Conservation (phyloP, 768 basidiomycete genomes). For the Agrocybe chaxingu region DNA sequence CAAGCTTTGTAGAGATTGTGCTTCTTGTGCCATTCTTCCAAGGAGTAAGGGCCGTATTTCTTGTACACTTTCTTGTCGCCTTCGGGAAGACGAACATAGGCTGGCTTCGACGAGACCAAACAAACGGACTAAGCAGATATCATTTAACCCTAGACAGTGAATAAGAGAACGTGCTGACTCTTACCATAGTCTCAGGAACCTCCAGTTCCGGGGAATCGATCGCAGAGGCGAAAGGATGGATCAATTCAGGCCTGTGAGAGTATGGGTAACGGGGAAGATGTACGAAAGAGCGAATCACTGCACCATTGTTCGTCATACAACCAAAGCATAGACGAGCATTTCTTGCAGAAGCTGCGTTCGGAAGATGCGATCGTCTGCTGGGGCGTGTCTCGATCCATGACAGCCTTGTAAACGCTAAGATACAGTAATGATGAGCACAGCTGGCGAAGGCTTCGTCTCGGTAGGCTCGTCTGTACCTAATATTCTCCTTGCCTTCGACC, state of each 20-base stretch:
- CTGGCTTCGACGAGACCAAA: slow-evolving; percentile 48
- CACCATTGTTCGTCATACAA: slow-evolving; percentile 55
- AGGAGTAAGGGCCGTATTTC: slow-evolving; percentile 38
- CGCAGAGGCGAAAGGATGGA: slow-evolving; percentile 68
- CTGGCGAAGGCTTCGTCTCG: not conserved
- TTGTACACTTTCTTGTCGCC: slow-evolving; percentile 47
- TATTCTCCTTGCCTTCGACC: slow-evolving; percentile 50
- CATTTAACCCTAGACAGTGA: not conserved
- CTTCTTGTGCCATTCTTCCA: slow-evolving; percentile 63
- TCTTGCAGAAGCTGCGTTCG: slow-evolving; percentile 61
- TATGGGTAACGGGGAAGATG: not conserved
- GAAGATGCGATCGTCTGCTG: slow-evolving; percentile 46
- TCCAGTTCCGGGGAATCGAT: slow-evolving; percentile 61
- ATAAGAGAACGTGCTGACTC: slow-evolving; percentile 9
- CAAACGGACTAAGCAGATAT: slow-evolving; percentile 36
- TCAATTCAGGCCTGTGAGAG: slow-evolving; percentile 49
- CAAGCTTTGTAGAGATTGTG: slow-evolving; percentile 35
- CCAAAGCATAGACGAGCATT: slow-evolving; percentile 69
- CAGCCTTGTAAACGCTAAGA: slow-evolving; percentile 53
- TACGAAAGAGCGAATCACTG: slow-evolving; percentile 3
- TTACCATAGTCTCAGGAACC: slow-evolving; percentile 47
- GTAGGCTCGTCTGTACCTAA: slow-evolving; percentile 36
- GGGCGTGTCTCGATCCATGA: slow-evolving; percentile 53
- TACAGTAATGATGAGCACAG: not conserved
- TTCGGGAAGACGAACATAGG: slow-evolving; percentile 61